Base-by-base conservation (phyloP, 139 green algal genomes). In the Coelastrella sp. region DNA sequence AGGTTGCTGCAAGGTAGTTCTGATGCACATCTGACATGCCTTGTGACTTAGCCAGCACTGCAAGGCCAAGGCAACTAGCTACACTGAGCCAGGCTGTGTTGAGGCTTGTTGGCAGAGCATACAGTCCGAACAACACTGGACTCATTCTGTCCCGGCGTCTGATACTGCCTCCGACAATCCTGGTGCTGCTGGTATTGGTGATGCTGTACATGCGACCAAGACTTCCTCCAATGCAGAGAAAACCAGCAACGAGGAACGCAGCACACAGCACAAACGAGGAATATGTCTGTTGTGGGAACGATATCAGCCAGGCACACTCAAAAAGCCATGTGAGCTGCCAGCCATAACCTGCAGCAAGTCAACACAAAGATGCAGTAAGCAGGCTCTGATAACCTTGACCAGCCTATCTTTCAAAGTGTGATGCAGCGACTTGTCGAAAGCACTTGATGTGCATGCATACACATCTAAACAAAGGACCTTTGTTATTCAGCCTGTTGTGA, bases 31-130 rank as follows among this genome's bases (percentile, higher is more conserved):
- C 57, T 13, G 2, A 8, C 8, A 59, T 63, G 19, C 38, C 50
- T 59, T 90, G 78, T 30, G 90, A 72, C 0, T 72, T 72, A 8
- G 91, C 85, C 21, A 92, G 86, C 13, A 95, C 90, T 2, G 93
- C 66, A 15, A 92, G 35, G 11, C 90, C 91, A 40, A 95, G 69
- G 4, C 72, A 66, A 41, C 88, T 88, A 4, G 92, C 92, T 25
- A 95, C 90, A 41, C 84, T 91, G 15, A 95, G 84, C 92, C 92
- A 95, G 2, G 92, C 92, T 19, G 92, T 87, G 59, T 95, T 95
- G 35, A 95, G 74, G 79, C 83, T 84, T 40, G 89, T 95, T 7
- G 91, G 90, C 59, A 94, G 53, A 35, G 91, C 89, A 85, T 86
- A 94, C 38, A 81, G 48, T 17, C 75, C 19, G 68, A 90, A 93